Evolutionary conservation across 495 filamentous ascomycete species (phyloP).

Genomic region (Xylaria telfairii): DNA sequence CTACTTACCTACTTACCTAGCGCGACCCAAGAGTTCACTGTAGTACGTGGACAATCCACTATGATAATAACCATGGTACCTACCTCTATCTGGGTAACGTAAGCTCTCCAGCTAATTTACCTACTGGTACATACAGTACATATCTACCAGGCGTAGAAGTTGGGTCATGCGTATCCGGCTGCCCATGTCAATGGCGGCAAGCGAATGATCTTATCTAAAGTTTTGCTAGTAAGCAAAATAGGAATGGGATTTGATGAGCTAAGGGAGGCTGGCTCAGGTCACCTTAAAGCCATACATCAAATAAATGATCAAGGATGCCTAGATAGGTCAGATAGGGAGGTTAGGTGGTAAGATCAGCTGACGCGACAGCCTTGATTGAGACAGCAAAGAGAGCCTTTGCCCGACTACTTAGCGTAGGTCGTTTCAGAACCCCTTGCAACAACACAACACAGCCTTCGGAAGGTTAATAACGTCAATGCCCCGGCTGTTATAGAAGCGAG

Average conservation of each 20-base stretch:
- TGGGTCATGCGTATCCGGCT: not conserved
- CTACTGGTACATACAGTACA: not conserved
- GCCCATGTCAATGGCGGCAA: not conserved
- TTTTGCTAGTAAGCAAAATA: constrained; percentile 7
- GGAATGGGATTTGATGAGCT: constrained; percentile 5
- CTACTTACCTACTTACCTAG: not conserved
- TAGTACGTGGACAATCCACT: not conserved
- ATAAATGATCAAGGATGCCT: not conserved
- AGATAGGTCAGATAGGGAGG: not conserved
- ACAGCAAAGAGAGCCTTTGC: not conserved
- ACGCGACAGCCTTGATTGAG: not conserved
- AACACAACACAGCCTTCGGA: not conserved
- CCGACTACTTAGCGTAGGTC: not conserved
- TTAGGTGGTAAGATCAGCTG: constrained; percentile 8
- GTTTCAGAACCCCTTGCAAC: constrained; percentile 6
- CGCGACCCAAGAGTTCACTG: not conserved
- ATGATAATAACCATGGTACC: not conserved
- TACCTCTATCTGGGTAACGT: not conserved
- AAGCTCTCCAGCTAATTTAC: not conserved
- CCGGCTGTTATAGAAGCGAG: not conserved
- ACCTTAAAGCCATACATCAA: constrained; percentile 3
- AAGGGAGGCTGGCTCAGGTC: not conserved
- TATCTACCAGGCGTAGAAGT: not conserved
- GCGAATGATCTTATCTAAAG: not conserved
- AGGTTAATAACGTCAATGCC: constrained; percentile 1